A percentile compares a stretch with the other conserved stretches of the same genome.
phyloP scores from a whole-genome alignment of 257 asterid genomes.

The Solanum virginianum region DNA sequence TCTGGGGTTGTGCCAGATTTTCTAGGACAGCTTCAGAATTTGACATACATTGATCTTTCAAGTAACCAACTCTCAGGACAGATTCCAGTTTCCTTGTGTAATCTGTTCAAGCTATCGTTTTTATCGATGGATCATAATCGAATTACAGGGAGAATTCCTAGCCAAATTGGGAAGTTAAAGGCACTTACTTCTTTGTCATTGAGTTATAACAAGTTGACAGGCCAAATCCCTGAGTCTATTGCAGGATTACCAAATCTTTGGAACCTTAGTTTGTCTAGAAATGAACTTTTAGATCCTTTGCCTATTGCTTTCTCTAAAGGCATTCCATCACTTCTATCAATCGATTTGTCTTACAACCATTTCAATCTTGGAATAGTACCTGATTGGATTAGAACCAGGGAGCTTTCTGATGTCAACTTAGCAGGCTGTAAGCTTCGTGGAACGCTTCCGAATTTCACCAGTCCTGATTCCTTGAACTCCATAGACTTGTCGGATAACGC shows the following conservation, averaged over 20 bases:
- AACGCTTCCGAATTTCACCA: conserved; percentile 57
- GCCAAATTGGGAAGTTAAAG: conserved; percentile 46
- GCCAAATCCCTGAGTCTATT: conserved; percentile 67
- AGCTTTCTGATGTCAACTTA: conserved; percentile 52
- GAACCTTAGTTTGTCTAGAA: conserved; percentile 73
- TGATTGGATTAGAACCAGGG: conserved; percentile 54
- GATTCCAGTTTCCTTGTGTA: conserved; percentile 44
- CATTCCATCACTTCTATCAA: conserved; percentile 46
- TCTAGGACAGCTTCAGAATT: conserved; percentile 42
- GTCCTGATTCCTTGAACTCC: conserved; percentile 47
- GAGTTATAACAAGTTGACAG: conserved; percentile 54
- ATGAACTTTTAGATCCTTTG: conserved; percentile 43
- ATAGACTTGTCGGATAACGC: conserved; percentile 71
- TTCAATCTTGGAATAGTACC: conserved; percentile 57
- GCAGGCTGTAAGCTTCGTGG: conserved; percentile 77
- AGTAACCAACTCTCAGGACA: conserved; percentile 53
- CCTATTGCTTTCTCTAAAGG: conserved; percentile 50
- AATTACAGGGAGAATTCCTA: conserved; percentile 55
- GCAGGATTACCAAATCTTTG: conserved; percentile 47
- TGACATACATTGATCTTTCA: conserved; percentile 55
- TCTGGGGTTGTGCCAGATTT: conserved; percentile 56
- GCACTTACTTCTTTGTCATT: conserved; percentile 50
- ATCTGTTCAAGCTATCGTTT: conserved; percentile 37
- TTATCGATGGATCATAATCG: conserved; percentile 62
- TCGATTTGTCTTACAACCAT: conserved; percentile 71